Base-by-base conservation (phyloP, 495 filamentous ascomycete species). In the Penicillium fimorum region DNA sequence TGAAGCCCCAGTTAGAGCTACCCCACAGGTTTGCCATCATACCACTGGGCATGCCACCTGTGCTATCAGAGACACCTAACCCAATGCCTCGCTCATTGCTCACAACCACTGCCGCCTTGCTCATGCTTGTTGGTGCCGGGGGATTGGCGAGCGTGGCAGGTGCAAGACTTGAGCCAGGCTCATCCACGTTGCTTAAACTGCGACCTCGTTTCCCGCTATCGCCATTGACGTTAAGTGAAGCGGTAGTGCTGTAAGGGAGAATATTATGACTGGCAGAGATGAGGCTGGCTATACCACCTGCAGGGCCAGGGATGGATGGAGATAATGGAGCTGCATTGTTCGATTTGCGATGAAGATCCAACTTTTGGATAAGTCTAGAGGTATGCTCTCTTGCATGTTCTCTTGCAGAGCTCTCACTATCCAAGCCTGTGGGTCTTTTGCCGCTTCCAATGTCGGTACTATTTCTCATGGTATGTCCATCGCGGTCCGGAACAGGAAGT, bases 11-110 rank as follows among this genome's bases (percentile, higher is more conserved):
- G 38, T 91, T 85, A 37, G 83, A 85, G 71, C 85, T 93, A 43
- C 92, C 92, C 92, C 92, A 97, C 51, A 94, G 76, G 63, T 97
- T 97, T 18, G 91, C 92, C 81, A 96, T 85, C 60, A 95, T 83
- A 18, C 89, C 91, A 55, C 85, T 87, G 0, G 91, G 88, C 77
- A 94, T 84, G 3, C 82, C 80, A 15, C 88, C 87, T 17, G 83
- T 84, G 47, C 76, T 77, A 59, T 86, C 86, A 37, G 77, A 77
- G 37, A 76, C 66, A 11, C 82, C 81, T 50, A 84, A 61, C n/a
- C 78, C 81, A 55, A 87, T 77, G 12, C 79, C 87, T 55, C 82
- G 82, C 67, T 96, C 87, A 57, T 89, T 82, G 64, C 87, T 90
- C 18, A 92, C 83, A 22, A 90, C 77, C 42, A 97, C 87, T 27